A percentile compares a stretch with the other conserved stretches of the same genome.
These are phyloP conservation scores for Fusarium cicatricum DNA, from an alignment of 2,329 filamentous ascomycete genomes.

Conservation along the genomic window DNA sequence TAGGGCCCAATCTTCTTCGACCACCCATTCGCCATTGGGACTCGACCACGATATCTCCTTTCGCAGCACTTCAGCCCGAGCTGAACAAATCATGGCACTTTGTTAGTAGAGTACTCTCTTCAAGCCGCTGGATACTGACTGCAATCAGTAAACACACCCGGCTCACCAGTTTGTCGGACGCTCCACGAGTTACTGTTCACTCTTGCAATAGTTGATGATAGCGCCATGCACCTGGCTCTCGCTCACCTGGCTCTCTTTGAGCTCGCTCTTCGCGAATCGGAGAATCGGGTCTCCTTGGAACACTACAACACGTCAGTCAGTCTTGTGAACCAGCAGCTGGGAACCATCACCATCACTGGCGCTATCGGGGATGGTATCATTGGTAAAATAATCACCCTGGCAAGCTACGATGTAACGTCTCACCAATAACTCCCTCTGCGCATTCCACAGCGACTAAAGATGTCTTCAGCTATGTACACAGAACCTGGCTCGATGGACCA, in stretches of 20 bases:
- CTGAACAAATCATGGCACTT: not conserved
- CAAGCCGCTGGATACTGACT: not conserved
- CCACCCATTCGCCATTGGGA: not conserved
- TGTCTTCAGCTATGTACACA: not conserved
- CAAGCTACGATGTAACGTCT: not conserved
- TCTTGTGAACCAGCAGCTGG: not conserved
- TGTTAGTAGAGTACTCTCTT: not conserved
- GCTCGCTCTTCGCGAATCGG: too few relatives aligned
- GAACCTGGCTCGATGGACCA: not conserved
- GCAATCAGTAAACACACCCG: not conserved
- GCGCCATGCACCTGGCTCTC: too few relatives aligned
- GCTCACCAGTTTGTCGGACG: not conserved
- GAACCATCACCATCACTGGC: not conserved
- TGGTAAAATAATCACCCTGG: not conserved
- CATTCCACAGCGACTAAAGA: not conserved
- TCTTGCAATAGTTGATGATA: not conserved
- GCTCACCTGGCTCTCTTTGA: too few relatives aligned
- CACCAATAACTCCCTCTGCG: not conserved
- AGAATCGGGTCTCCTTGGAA: not conserved
- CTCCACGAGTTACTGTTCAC: slow-evolving; percentile 14
- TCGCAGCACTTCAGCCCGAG: not conserved
- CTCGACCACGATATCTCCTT: not conserved
- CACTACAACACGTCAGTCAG: slow-evolving; percentile 1
- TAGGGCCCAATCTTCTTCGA: not conserved
- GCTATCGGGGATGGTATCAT: not conserved